These are phyloP conservation scores for Penicillium simplicissimum DNA, from an alignment of 495 filamentous ascomycete genomes.

Conservation along the genomic window DNA sequence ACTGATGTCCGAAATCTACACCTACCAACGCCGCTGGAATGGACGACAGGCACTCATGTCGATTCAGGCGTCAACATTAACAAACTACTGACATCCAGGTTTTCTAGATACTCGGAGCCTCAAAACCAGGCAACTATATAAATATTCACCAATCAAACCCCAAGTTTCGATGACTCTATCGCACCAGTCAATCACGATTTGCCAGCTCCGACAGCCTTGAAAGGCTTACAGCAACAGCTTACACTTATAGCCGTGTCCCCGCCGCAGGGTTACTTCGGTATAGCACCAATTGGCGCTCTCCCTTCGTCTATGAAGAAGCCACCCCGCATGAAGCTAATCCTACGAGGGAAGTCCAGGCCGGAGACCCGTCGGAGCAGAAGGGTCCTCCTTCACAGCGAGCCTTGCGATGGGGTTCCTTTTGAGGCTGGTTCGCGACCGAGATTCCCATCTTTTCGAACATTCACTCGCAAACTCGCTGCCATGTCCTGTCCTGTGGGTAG, in stretches of 20 bases:
- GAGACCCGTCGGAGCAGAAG: neutral
- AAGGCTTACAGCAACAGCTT: neutral
- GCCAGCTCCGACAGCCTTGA: neutral
- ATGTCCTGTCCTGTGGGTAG: slow-evolving; percentile 9
- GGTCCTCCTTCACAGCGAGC: neutral
- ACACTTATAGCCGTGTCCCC: neutral
- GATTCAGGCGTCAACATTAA: neutral
- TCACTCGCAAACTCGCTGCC: neutral
- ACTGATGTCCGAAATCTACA: too few relatives aligned
- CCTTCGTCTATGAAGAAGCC: neutral
- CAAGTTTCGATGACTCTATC: neutral
- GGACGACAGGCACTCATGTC: too few relatives aligned
- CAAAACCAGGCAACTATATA: neutral
- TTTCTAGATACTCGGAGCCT: neutral
- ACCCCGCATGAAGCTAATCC: neutral
- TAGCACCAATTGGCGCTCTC: slow-evolving; percentile 3
- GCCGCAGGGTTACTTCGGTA: neutral
- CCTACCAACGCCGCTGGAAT: too few relatives aligned
- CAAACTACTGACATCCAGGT: too few relatives aligned
- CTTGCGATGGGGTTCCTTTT: neutral
- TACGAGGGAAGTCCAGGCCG: neutral
- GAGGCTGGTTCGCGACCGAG: neutral
- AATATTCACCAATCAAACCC: neutral
- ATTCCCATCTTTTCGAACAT: neutral
- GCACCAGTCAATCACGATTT: neutral